phyloP scores from a whole-genome alignment of 305 asterid genomes.

The Fraxinus baroniana region DNA sequence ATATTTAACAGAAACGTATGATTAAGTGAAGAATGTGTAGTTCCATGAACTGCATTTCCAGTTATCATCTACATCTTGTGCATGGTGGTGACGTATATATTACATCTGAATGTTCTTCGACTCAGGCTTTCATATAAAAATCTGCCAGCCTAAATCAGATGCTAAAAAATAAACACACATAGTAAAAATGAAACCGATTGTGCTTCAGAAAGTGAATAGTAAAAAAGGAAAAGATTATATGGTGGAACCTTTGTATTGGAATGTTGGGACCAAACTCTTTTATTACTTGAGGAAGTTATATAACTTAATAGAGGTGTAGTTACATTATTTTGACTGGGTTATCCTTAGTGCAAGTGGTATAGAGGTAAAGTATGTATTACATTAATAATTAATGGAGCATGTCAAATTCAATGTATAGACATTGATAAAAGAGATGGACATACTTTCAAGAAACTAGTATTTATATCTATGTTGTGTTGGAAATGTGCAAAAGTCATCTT shows the following conservation, averaged over 20 bases:
- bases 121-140: neutral
- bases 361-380: neutral
- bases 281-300: neutral
- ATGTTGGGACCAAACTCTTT: neutral
- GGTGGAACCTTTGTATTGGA: neutral
- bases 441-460: neutral
- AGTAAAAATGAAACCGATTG: neutral
- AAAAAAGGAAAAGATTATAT: neutral
- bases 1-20: conserved; percentile 9
- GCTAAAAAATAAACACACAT: neutral
- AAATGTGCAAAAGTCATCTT: neutral
- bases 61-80: neutral
- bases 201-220: neutral
- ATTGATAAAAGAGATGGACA: neutral
- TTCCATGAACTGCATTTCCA: neutral
- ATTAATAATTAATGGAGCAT: neutral
- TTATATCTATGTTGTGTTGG: neutral
- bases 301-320: neutral
- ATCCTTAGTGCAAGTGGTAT: neutral
- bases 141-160: neutral
- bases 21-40: neutral
- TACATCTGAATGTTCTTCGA: neutral
- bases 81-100: neutral
- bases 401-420: neutral
- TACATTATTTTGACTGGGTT: neutral